Conservation (phyloP, 148 eudicot genomes). For the Heliosperma pusillum region DNA sequence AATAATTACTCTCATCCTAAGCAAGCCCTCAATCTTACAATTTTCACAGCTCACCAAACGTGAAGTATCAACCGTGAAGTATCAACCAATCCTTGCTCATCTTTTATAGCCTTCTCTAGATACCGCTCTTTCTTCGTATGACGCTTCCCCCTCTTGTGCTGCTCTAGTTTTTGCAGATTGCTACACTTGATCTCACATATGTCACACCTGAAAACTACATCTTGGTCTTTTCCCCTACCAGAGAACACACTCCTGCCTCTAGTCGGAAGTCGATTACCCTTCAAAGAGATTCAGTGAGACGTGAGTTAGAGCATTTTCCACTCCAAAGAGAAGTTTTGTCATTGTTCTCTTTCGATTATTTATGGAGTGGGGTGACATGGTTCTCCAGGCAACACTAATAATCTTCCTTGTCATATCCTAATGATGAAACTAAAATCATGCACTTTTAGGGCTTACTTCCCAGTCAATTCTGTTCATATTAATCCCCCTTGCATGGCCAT, state of each 20-base stretch:
- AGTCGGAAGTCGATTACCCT: background rate
- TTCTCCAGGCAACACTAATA: background rate
- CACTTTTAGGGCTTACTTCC: too few species aligned
- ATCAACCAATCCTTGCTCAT: background rate
- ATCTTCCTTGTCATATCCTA: too few species aligned
- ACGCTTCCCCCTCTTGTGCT: background rate
- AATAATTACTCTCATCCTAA: too few species aligned
- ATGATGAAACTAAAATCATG: too few species aligned
- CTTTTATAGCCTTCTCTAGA: background rate
- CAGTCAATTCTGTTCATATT: too few species aligned
- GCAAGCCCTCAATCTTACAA: conserved; percentile 6
- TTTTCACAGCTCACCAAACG: background rate
- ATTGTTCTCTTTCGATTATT: too few species aligned
- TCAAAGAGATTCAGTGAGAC: background rate
- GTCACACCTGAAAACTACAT: background rate
- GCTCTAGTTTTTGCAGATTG: background rate
- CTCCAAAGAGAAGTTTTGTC: too few species aligned
- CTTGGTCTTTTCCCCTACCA: background rate
- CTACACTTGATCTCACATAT: background rate
- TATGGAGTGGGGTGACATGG: background rate
- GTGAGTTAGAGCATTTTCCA: too few species aligned
- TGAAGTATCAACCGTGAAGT: too few species aligned
- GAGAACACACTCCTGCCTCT: background rate
- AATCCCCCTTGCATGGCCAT: too few species aligned
- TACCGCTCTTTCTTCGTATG: background rate